A percentile compares a stretch with the other conserved stretches of the same genome.
Conservation (phyloP, 2,329 filamentous ascomycete species). For the Neospermospora avenae region DNA sequence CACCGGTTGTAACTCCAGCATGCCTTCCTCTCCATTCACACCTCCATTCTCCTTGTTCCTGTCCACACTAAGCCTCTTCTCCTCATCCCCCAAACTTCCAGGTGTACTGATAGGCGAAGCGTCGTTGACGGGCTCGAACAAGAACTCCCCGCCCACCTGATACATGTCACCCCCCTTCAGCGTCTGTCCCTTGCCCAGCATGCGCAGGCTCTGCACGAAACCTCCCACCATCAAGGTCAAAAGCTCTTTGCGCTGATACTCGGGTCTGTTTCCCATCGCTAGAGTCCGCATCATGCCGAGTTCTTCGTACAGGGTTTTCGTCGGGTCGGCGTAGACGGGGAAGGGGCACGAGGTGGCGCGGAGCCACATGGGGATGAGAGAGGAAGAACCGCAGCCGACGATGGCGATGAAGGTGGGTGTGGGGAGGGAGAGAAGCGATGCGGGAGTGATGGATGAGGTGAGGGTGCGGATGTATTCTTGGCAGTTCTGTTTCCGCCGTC, state of each 20-base stretch:
- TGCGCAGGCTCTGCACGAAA: conserved; percentile 44
- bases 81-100: background rate
- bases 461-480: conserved; percentile 36
- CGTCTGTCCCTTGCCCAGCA: conserved; percentile 39
- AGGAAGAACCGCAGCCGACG: conserved; percentile 53
- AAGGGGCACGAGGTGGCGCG: conserved; percentile 47
- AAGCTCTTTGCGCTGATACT: conserved; percentile 46
- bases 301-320: conserved; percentile 48
- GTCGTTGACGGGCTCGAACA: conserved; percentile 35
- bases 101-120: conserved; percentile 8
- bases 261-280: conserved; percentile 44
- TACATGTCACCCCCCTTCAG: conserved; percentile 49
- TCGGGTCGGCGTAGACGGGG: conserved; percentile 56
- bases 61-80: background rate
- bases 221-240: conserved; percentile 38
- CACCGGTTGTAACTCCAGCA: conserved; percentile 21
- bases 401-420: conserved; percentile 43
- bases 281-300: conserved; percentile 52
- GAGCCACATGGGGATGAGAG: conserved; percentile 52
- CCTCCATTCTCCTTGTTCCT: conserved; percentile 2
- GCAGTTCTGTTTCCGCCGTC: conserved; percentile 30
- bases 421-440: conserved; percentile 32
- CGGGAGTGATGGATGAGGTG: conserved; percentile 29
- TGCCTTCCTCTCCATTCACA: conserved; percentile 12
- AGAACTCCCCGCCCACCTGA: conserved; percentile 46